These are phyloP conservation scores for Populus deltoides DNA, from an alignment of 345 rosid species.

Conservation along the genomic window DNA sequence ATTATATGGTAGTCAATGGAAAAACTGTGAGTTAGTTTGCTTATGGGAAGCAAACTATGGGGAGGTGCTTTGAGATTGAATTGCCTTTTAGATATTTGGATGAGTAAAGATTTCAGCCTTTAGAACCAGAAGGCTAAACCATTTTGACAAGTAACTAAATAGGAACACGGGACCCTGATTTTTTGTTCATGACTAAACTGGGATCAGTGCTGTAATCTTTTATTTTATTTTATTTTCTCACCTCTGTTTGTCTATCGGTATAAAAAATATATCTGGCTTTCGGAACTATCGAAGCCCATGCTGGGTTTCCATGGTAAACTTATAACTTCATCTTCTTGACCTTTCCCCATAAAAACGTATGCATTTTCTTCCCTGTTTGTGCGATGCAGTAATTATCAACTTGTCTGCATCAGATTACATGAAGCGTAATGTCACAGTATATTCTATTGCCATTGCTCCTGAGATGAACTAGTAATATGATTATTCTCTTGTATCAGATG, in stretches of 20 bases:
- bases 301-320: neutral
- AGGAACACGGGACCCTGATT: neutral
- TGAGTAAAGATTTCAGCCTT: neutral
- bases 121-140: neutral
- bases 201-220: neutral
- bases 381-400: neutral
- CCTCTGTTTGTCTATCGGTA: neutral
- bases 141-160: neutral
- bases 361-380: neutral
- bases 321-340: neutral
- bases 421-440: neutral
- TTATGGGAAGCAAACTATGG: neutral
- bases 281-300: neutral
- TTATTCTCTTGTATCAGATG: neutral
- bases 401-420: neutral
- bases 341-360: neutral
- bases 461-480: neutral
- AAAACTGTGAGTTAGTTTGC: neutral
- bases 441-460: neutral
- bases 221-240: neutral
- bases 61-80: neutral
- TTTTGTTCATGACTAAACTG: neutral
- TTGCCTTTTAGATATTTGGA: neutral
- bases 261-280: neutral
- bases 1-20: neutral